Evolutionary conservation across 2,329 filamentous ascomycete genomes (phyloP).

Genomic region (Dactylellina sp.): DNA sequence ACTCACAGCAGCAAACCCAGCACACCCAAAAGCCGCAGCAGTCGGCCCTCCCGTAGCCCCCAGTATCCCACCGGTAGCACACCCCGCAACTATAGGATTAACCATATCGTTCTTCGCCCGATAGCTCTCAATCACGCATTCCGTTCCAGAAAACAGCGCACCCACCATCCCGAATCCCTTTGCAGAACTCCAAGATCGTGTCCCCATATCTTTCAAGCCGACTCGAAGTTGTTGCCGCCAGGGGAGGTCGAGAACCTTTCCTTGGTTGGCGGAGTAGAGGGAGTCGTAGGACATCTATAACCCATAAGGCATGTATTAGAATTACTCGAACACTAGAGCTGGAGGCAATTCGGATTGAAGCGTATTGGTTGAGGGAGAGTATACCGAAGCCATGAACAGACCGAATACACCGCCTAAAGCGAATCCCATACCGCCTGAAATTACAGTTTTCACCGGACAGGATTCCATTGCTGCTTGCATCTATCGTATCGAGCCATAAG

Average conservation of each 20-base stretch:
- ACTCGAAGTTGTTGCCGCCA: slow-evolving; percentile 82
- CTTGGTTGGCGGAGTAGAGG: slow-evolving; percentile 63
- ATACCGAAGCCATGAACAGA: slow-evolving; percentile 95
- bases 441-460: slow-evolving; percentile 85
- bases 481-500: slow-evolving; percentile 65
- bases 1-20: slow-evolving; percentile 80
- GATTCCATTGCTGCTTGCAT: slow-evolving; percentile 90
- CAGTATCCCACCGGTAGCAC: slow-evolving; percentile 88
- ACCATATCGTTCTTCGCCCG: slow-evolving; percentile 92
- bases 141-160: slow-evolving; percentile 88
- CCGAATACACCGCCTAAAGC: slow-evolving; percentile 93
- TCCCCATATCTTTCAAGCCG: slow-evolving; percentile 96
- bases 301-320: slow-evolving; percentile 5
- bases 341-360: slow-evolving; percentile 12
- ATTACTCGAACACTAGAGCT: no score
- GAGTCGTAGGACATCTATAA: slow-evolving; percentile 97
- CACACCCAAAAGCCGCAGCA: slow-evolving; percentile 86
- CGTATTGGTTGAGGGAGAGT: slow-evolving; percentile 61
- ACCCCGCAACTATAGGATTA: slow-evolving; percentile 89
- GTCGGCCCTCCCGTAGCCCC: slow-evolving; percentile 89
- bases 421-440: slow-evolving; percentile 93
- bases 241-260: slow-evolving; percentile 74
- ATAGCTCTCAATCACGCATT: slow-evolving; percentile 93
- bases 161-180: slow-evolving; percentile 97
- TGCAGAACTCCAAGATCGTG: slow-evolving; percentile 81